Conservation (phyloP, 1,139 yeast genomes). For the Blastobotrys buckinghamii region DNA sequence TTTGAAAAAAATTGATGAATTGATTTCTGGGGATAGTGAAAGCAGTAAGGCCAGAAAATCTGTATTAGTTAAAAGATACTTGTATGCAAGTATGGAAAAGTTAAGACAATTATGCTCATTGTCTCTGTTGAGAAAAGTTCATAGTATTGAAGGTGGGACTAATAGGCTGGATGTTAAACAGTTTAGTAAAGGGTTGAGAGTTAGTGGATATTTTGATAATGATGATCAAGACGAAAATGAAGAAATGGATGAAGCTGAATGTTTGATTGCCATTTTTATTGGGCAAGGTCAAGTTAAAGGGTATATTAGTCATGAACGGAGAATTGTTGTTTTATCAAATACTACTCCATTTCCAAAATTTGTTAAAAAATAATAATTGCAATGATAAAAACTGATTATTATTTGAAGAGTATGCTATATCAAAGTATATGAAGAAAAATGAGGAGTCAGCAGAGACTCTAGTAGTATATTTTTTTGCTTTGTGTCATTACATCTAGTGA, state of each 20-base stretch:
- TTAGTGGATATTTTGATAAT: slow-evolving; percentile 24
- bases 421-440: no score
- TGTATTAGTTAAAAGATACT: slow-evolving; percentile 51
- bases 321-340: slow-evolving; percentile 72
- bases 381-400: no score
- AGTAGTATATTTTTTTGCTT: no score
- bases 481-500: no score
- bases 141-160: slow-evolving; percentile 32
- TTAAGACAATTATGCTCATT: slow-evolving; percentile 49
- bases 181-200: slow-evolving; percentile 44
- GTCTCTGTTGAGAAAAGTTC: slow-evolving; percentile 48
- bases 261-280: slow-evolving; percentile 64
- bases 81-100: slow-evolving; percentile 57
- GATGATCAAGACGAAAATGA: slow-evolving; percentile 15
- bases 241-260: slow-evolving; percentile 55
- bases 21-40: slow-evolving; percentile 27
- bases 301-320: slow-evolving; percentile 69
- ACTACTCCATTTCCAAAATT: slow-evolving; percentile 62
- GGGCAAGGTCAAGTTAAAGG: slow-evolving; percentile 65
- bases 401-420: no score
- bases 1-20: slow-evolving; percentile 42
- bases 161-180: slow-evolving; percentile 45
- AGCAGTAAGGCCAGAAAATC: slow-evolving; percentile 35
- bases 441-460: no score
- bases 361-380: background rate